Evolutionary conservation across 495 filamentous ascomycete species (phyloP), one percentile per base, ranked within the genome.

Genomic region (Penicillium atrosanguineum): DNA sequence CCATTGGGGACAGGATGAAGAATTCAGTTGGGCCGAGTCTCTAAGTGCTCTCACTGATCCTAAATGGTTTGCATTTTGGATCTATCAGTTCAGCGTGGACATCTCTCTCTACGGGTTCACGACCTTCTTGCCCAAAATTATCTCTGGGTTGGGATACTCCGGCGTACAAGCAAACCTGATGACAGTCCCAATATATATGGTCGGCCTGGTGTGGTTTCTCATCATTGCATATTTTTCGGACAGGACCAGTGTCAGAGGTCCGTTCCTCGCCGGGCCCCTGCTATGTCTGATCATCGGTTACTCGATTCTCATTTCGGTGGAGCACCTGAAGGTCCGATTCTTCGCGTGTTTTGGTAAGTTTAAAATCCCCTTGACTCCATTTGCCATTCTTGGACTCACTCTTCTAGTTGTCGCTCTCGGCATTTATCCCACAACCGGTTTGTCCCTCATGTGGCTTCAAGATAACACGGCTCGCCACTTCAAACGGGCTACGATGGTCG

Each of bases 401-500:
- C 26, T 28, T 28, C 26, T 28, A 28, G 50, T 59, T 38, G 39
- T 53, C 23, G 50, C 51, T 15, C 48, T 59, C 38, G 55, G 55
- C 28, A 59, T 59, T 31, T 59, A 59, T 49, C 55, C 55, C 9
- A 59, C 55, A 40, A 53, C 50, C 9, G 55, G 55, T 3, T 42
- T 59, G 49, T 53, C 50, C 2, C 39, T 59, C 44, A 59, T 59
- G 55, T 59, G 55, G 55, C 50, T 59, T 15, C 44, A 53, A 43
- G 55, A 59, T 46, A 59, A 59, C 47, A 52, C 51, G 19, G 55
- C 50, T n/a, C 50, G 44, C 21, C 55, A 59, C 34, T 59, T 59
- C 50, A 59, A 54, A 43, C 40, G 55, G 36, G 55, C 55, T 20
- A 53, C 55, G 18, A 59, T 59, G 55, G 48, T 59, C 18, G 55